Conservation (phyloP, 805 yeast species). For the Monosporozyma unispora region DNA sequence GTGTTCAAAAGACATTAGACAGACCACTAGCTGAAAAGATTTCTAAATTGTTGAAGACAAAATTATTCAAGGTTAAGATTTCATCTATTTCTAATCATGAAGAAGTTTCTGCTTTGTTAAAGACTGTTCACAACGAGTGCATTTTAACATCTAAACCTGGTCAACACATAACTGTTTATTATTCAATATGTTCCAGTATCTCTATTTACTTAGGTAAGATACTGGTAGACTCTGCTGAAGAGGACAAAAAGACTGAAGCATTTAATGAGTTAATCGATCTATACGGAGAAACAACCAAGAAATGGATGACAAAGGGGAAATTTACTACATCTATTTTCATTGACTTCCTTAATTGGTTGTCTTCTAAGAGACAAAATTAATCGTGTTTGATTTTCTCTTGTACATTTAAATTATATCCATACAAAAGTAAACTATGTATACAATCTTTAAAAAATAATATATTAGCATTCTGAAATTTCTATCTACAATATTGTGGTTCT, state of each 20-base stretch:
- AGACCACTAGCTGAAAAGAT: constrained; percentile 65
- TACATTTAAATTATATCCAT: neutral
- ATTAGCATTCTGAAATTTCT: neutral
- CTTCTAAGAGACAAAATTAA: constrained; percentile 35
- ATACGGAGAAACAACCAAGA: constrained; percentile 46
- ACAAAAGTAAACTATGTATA: neutral
- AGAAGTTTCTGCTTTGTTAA: constrained; percentile 23
- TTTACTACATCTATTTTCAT: constrained; percentile 40
- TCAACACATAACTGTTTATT: constrained; percentile 31
- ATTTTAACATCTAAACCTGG: constrained; percentile 31
- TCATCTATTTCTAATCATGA: constrained; percentile 17
- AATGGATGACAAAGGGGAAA: constrained; percentile 43
- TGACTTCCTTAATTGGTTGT: constrained; percentile 75
- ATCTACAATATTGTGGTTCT: neutral
- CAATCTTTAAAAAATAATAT: neutral
- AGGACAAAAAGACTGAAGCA: constrained; percentile 28
- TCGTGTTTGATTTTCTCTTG: neutral
- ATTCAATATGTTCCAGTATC: constrained; percentile 49
- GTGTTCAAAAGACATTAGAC: constrained; percentile 62
- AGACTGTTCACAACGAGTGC: constrained; percentile 35
- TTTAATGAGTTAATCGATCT: constrained; percentile 43
- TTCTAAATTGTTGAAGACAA: constrained; percentile 56
- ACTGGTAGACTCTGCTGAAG: constrained; percentile 24
- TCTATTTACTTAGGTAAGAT: constrained; percentile 50
- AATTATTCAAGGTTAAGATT: constrained; percentile 43